A percentile compares a stretch with the other conserved stretches of the same genome.
These are phyloP conservation scores for Boletellus deceptivus DNA, from an alignment of 1,284 basidiomycete species.

Conservation along the genomic window DNA sequence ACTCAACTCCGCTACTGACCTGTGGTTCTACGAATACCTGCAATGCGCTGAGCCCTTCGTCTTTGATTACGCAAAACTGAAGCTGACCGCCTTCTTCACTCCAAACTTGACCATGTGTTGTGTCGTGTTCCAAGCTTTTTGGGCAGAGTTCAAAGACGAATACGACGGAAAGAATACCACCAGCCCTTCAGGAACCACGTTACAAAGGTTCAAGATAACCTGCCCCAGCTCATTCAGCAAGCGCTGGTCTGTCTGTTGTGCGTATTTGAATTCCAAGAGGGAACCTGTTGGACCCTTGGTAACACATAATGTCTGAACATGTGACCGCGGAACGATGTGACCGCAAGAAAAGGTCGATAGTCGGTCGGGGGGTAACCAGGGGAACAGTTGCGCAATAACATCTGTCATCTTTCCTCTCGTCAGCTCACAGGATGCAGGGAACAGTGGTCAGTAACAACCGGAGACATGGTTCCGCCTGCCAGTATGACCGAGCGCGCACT, in stretches of 20 bases:
- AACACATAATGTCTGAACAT: constrained; percentile 79
- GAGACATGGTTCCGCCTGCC: constrained; percentile 97
- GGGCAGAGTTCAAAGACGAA: constrained; percentile 71
- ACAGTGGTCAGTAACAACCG: constrained; percentile 49
- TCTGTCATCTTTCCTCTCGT: constrained; percentile 75
- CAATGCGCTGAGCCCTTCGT: not conserved
- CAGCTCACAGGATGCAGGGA: constrained; percentile 2
- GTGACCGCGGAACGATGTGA: constrained; percentile 85
- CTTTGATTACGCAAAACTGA: not conserved
- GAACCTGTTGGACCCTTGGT: constrained; percentile 74
- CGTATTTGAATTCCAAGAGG: constrained; percentile 83
- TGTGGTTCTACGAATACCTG: constrained; percentile 91
- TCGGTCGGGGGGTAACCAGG: constrained; percentile 57
- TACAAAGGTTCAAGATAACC: constrained; percentile 75
- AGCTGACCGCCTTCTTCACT: constrained; percentile 66
- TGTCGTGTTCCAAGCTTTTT: constrained; percentile 63
- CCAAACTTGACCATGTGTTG: constrained; percentile 63
- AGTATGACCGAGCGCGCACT: constrained; percentile 81
- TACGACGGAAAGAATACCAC: constrained; percentile 97
- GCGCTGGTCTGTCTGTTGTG: constrained; percentile 66
- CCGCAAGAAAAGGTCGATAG: constrained; percentile 86
- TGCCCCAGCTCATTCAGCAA: constrained; percentile 85
- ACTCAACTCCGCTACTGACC: constrained; percentile 73
- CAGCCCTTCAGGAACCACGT: constrained; percentile 82
- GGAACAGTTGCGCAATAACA: constrained; percentile 81